phyloP scores from a whole-genome alignment of 257 asterid genomes.

The Thymus quinquecostatus region DNA sequence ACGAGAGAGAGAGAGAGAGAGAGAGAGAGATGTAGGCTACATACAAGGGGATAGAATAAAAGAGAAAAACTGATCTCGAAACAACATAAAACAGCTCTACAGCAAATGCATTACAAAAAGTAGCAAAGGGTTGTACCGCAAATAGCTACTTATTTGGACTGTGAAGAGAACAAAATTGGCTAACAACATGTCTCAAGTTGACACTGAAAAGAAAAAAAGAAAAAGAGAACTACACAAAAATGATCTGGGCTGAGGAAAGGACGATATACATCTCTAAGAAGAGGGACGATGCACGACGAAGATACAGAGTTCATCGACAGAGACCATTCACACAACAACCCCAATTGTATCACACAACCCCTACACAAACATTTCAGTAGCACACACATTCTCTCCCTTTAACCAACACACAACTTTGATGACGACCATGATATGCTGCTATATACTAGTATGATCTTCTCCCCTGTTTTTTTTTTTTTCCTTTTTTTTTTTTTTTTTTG shows the following conservation, averaged over 20 bases:
- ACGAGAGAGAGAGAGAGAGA: background rate
- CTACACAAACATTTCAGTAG: conserved; percentile 19
- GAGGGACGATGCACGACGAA: conserved; percentile 32
- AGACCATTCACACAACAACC: conserved; percentile 31
- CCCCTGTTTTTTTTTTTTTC: no score
- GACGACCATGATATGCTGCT: background rate
- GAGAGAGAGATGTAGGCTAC: background rate
- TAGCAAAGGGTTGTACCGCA: conserved; percentile 21
- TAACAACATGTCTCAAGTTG: conserved; percentile 15
- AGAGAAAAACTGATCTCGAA: conserved; percentile 27
- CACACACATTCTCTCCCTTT: conserved; percentile 15
- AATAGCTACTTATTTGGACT: conserved; percentile 36
- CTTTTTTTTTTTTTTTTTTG: no score
- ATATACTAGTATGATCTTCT: conserved; percentile 3
- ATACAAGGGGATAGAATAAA: background rate
- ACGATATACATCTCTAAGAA: conserved; percentile 34
- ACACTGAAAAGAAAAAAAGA: background rate
- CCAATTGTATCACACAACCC: conserved; percentile 22
- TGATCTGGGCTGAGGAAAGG: conserved; percentile 21
- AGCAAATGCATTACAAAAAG: conserved; percentile 34
- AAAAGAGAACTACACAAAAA: conserved; percentile 34
- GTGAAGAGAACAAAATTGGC: conserved; percentile 33
- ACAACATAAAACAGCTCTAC: conserved; percentile 31
- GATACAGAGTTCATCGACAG: conserved; percentile 36
- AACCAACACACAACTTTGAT: conserved; percentile 21